phyloP scores from a whole-genome alignment of 2,329 filamentous ascomycete species.

The Penicillium sp. region DNA sequence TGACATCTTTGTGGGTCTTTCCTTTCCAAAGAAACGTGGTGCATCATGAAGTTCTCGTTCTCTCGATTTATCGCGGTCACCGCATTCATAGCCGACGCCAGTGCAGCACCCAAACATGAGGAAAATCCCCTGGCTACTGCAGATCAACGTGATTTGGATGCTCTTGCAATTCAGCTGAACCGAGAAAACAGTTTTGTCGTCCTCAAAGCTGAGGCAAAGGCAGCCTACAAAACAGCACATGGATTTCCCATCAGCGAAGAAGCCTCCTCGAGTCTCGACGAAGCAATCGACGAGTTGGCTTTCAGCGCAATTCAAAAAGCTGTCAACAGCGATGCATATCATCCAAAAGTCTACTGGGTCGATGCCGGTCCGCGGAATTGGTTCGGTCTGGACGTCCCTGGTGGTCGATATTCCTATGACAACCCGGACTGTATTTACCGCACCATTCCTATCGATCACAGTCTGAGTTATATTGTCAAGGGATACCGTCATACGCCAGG shows the following conservation, averaged over 20 bases:
- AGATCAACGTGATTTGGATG: conserved; percentile 7
- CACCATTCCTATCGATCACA: conserved; percentile 10
- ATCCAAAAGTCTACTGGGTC: conserved; percentile 11
- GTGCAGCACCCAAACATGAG: not conserved
- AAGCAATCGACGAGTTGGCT: conserved; percentile 10
- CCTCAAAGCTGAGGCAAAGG: conserved; percentile 7
- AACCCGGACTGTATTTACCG: conserved; percentile 15
- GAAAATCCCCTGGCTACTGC: conserved; percentile 8
- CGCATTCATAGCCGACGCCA: not conserved
- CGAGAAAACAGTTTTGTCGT: conserved; percentile 4
- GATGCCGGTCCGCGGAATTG: conserved; percentile 8
- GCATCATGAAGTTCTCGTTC: not conserved
- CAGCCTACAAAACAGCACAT: conserved; percentile 8
- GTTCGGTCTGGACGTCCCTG: conserved; percentile 11
- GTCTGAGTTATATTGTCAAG: conserved; percentile 5
- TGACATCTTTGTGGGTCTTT: not conserved
- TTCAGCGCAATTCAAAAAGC: conserved; percentile 14
- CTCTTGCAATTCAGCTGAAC: conserved; percentile 8
- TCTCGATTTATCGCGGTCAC: not conserved
- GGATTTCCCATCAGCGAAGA: conserved; percentile 10
- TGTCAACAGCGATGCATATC: conserved; percentile 7
- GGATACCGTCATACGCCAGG: too few species aligned
- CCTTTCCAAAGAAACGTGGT: not conserved
- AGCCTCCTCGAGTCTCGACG: conserved; percentile 7
- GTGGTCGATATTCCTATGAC: conserved; percentile 13